Percentiles rank a stretch among this genome's conserved stretches.
These are phyloP conservation scores for Boeremia exigua DNA, from an alignment of 2,329 filamentous ascomycete species.

Conservation along the genomic window DNA sequence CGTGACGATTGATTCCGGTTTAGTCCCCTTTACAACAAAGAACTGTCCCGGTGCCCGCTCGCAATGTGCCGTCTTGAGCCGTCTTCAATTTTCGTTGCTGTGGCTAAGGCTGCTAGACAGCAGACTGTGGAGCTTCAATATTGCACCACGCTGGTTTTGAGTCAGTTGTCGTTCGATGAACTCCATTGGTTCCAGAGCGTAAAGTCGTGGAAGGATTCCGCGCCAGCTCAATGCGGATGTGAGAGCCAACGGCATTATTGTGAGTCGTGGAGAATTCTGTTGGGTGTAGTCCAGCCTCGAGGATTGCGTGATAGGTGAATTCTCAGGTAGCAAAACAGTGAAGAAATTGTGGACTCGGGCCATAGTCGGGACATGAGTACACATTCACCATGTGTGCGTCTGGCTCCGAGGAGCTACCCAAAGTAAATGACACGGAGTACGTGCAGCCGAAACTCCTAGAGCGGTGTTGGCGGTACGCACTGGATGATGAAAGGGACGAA, in stretches of 20 bases:
- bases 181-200: slow-evolving; percentile 8
- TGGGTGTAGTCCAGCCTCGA: slow-evolving; percentile 7
- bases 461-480: too few species aligned
- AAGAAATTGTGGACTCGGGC: slow-evolving; percentile 19
- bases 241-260: slow-evolving; percentile 2
- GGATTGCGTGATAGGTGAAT: slow-evolving; percentile 9
- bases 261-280: slow-evolving; percentile 18
- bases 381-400: not conserved
- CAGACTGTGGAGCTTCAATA: slow-evolving; percentile 17
- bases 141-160: slow-evolving; percentile 10
- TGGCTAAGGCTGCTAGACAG: slow-evolving; percentile 15
- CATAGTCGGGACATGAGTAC: slow-evolving; percentile 6
- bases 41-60: slow-evolving; percentile 3
- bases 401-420: not conserved
- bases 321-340: slow-evolving; percentile 5
- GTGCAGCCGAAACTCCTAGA: not conserved
- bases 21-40: slow-evolving; percentile 13
- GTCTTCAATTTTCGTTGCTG: slow-evolving; percentile 5
- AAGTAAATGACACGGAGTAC: not conserved
- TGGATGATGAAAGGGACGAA: not conserved
- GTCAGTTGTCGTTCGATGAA: slow-evolving; percentile 14
- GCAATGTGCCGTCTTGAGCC: slow-evolving; percentile 17
- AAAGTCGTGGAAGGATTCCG: slow-evolving; percentile 13
- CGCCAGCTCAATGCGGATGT: slow-evolving; percentile 10
- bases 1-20: slow-evolving; percentile 5